A percentile compares a stretch with the other conserved stretches of the same genome.
Conservation (phyloP, 371 early-diverging fungal species). For the Mortierella sp. region DNA sequence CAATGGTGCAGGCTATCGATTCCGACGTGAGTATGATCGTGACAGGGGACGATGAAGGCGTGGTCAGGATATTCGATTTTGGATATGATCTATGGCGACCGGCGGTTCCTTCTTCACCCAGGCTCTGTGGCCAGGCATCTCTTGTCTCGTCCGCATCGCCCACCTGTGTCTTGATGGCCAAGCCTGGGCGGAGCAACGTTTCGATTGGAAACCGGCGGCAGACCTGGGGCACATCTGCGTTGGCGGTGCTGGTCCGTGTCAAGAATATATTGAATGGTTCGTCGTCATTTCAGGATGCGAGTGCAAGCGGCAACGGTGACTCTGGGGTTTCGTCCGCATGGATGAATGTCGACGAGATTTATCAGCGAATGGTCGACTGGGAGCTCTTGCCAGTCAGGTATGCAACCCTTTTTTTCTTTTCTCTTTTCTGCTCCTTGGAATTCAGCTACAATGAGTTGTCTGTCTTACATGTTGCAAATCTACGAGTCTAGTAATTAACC, state of each 20-base stretch:
- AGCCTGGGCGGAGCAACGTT: slow-evolving; percentile 36
- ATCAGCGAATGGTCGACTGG: slow-evolving; percentile 53
- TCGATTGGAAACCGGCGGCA: slow-evolving; percentile 55
- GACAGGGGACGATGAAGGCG: slow-evolving; percentile 45
- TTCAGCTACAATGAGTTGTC: too few relatives aligned
- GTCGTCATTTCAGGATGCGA: not conserved
- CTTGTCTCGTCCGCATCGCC: slow-evolving; percentile 42
- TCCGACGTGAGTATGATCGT: slow-evolving; percentile 46
- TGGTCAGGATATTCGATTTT: slow-evolving; percentile 51
- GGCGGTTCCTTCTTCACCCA: slow-evolving; percentile 42
- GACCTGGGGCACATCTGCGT: slow-evolving; percentile 48
- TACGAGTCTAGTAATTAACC: not conserved
- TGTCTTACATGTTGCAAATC: not conserved
- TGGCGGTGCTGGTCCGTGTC: slow-evolving; percentile 42
- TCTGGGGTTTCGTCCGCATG: slow-evolving; percentile 20
- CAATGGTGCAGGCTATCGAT: slow-evolving; percentile 41
- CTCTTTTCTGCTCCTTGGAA: too few relatives aligned
- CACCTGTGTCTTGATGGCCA: slow-evolving; percentile 48
- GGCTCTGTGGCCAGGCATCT: slow-evolving; percentile 53
- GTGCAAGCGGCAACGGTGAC: not conserved
- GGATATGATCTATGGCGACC: slow-evolving; percentile 53
- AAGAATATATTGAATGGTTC: slow-evolving; percentile 17
- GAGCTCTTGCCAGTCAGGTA: slow-evolving; percentile 55
- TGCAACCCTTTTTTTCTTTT: not conserved
- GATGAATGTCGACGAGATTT: slow-evolving; percentile 58